phyloP scores from a whole-genome alignment of 1,284 basidiomycete genomes.

The Puccinia hordei region DNA sequence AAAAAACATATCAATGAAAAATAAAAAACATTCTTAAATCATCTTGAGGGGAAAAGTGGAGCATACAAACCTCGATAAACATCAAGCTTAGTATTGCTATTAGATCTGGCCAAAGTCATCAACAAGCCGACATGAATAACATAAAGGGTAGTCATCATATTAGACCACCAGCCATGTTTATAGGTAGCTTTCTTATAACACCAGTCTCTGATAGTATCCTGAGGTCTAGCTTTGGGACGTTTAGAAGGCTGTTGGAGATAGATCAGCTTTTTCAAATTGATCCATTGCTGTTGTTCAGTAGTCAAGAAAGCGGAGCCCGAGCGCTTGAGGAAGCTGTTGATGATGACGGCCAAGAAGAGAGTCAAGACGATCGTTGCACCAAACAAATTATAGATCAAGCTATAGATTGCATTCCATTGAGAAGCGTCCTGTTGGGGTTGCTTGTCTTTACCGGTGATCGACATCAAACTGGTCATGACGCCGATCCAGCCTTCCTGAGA shows the following conservation, averaged over 20 bases:
- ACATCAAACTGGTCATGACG: conserved; percentile 80
- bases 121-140: conserved; percentile 80
- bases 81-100: conserved; percentile 25
- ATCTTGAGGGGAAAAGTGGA: no score
- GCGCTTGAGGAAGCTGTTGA: conserved; percentile 84
- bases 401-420: conserved; percentile 84
- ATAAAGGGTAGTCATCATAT: conserved; percentile 78
- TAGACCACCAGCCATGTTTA: conserved; percentile 93
- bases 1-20: no score
- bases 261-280: conserved; percentile 86
- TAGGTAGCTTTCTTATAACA: conserved; percentile 86
- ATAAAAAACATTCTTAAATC: no score
- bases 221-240: conserved; percentile 69
- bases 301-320: conserved; percentile 83
- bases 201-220: conserved; percentile 71
- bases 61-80: conserved; percentile 37
- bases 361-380: conserved; percentile 76
- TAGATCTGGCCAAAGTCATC: conserved; percentile 63
- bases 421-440: conserved; percentile 74
- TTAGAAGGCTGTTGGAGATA: conserved; percentile 83
- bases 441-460: conserved; percentile 70
- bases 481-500: conserved; percentile 93
- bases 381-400: conserved; percentile 87
- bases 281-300: conserved; percentile 89
- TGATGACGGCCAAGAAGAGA: conserved; percentile 74